Evolutionary conservation across 164 flowering plant genomes (phyloP).

Genomic region (Magnolia kwangsiensis): DNA sequence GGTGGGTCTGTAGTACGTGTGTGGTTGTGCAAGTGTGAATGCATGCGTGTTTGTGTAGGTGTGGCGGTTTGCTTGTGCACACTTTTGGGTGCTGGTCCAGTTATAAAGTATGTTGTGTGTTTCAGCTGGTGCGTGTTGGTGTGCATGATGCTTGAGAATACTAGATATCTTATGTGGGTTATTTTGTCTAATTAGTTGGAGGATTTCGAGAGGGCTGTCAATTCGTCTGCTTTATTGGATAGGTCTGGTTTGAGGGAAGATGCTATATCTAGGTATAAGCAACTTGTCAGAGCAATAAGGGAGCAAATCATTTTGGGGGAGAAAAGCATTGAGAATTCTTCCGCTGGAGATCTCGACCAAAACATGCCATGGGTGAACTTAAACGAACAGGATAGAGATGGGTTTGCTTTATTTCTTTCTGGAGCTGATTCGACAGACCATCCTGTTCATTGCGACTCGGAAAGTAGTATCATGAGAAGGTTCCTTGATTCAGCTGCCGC

Average conservation of each 20-base stretch:
- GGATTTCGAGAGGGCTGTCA: slow-evolving; percentile 50
- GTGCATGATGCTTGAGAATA: neutral
- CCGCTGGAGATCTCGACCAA: slow-evolving; percentile 18
- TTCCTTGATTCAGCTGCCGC: slow-evolving; percentile 34
- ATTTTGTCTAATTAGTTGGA: slow-evolving; percentile 37
- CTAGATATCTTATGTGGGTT: neutral
- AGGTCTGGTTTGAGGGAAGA: slow-evolving; percentile 24
- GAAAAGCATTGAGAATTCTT: slow-evolving; percentile 27
- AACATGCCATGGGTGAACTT: slow-evolving; percentile 30
- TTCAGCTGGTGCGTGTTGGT: neutral
- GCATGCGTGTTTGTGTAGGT: no score
- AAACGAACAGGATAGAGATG: slow-evolving; percentile 47
- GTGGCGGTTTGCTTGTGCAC: no score
- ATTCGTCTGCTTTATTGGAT: slow-evolving; percentile 22
- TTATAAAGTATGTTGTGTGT: neutral
- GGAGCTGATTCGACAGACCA: slow-evolving; percentile 28
- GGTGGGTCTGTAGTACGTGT: neutral
- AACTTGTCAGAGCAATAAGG: slow-evolving; percentile 44
- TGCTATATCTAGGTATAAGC: slow-evolving; percentile 38
- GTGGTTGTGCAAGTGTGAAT: no score
- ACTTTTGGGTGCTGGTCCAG: no score
- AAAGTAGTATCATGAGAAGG: slow-evolving; percentile 29
- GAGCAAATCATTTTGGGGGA: slow-evolving; percentile 41
- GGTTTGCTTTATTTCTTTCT: slow-evolving; percentile 46
- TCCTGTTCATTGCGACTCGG: slow-evolving; percentile 13